phyloP scores from a whole-genome alignment of 768 basidiomycete genomes.

The Amylocystis lapponica region DNA sequence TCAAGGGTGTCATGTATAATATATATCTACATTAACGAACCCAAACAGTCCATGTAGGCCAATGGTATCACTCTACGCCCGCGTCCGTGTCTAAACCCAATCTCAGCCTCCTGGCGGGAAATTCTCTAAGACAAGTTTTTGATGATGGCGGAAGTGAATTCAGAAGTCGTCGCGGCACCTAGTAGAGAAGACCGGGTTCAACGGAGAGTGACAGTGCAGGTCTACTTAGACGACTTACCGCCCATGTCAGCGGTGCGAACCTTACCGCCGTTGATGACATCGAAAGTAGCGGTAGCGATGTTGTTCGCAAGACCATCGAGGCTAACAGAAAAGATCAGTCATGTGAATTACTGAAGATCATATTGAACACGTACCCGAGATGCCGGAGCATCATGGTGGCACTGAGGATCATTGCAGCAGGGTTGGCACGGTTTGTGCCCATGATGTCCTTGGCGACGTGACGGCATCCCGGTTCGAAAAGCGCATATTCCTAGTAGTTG shows the following conservation, averaged over 20 bases:
- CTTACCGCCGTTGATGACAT: slow-evolving; percentile 83
- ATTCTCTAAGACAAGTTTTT: slow-evolving; percentile 50
- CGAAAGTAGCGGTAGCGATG: slow-evolving; percentile 89
- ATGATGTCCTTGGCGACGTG: slow-evolving; percentile 94
- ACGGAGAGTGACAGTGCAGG: neutral
- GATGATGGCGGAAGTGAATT: slow-evolving; percentile 92
- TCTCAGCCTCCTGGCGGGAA: neutral
- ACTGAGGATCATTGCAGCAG: slow-evolving; percentile 94
- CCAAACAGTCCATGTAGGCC: too few species aligned
- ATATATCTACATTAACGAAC: slow-evolving; percentile 16
- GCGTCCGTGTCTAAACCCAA: neutral
- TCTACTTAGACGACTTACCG: slow-evolving; percentile 45
- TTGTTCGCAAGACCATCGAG: slow-evolving; percentile 90
- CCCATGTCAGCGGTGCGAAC: slow-evolving; percentile 94
- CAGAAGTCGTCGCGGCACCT: slow-evolving; percentile 89
- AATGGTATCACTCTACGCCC: too few species aligned
- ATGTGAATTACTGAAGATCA: slow-evolving; percentile 8
- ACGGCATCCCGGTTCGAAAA: slow-evolving; percentile 98
- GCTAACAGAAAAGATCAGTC: slow-evolving; percentile 34
- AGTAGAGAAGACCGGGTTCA: slow-evolving; percentile 10
- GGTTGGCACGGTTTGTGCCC: slow-evolving; percentile 94
- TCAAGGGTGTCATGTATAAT: slow-evolving; percentile 15
- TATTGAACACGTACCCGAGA: slow-evolving; percentile 65
- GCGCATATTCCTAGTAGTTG: slow-evolving; percentile 74
- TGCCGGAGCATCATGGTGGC: slow-evolving; percentile 98